Evolutionary conservation across 2,329 filamentous ascomycete genomes (phyloP), one percentile per base, ranked within the genome.

Genomic region (Colletotrichum incanum): DNA sequence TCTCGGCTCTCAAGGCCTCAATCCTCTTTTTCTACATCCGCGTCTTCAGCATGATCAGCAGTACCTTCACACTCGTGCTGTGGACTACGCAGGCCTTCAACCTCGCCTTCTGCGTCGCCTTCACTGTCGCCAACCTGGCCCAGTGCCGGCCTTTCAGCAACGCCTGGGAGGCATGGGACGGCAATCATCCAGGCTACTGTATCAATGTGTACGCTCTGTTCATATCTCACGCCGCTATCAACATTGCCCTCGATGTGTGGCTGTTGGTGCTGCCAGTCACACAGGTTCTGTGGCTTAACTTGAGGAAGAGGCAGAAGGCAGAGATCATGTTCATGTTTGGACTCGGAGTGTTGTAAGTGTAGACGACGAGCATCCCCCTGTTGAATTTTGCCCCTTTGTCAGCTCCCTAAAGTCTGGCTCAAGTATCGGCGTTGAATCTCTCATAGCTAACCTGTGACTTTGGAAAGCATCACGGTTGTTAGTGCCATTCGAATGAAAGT

Each of bases 161-260:
- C 72, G 82, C 82, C 75, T 88, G 86, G 86, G 67, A 87, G 18
- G 52, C 37, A 9, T 74, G 82, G 81, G 80, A 81, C 43, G 69
- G 70, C 20, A 66, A 39, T 2, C 69, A 72, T 31, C 60, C 69
- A 1, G 82, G 82, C 0, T 68, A 54, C 16, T 85, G 83, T 69
- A 77, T 80, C 6, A 78, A 84, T 37, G 76, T 84, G 60, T 79
- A 78, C 26, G 76, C 77, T 5, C 81, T 84, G 52, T 79, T 78
- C 31, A 86, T 84, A 76, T 76, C 82, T 12, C 80, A 80, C 61
- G 82, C 85, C 1, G 80, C 75, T 1, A 78, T 86, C 61, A 86
- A 84, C 65, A 86, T 87, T 39, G 72, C 80, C 1, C 80, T 85
- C 28, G 85, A 88, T 72, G 8, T 85, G 5, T 75, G 82, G 60